Evolutionary conservation across 2,329 filamentous ascomycete genomes (phyloP).

Genomic region (Lecanosticta acicola): DNA sequence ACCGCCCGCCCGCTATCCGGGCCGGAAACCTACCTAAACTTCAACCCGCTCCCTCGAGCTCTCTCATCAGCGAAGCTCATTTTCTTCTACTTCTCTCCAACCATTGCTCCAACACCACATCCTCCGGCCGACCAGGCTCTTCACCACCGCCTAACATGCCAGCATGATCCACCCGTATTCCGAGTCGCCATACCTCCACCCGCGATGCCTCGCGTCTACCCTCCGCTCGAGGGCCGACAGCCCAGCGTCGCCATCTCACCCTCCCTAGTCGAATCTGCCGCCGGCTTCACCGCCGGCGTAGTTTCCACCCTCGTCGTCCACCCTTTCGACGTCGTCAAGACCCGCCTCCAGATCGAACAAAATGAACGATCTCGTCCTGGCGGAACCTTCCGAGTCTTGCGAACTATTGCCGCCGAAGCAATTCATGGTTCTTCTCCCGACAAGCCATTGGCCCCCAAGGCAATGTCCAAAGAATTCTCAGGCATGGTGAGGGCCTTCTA

Average conservation of each 20-base stretch:
- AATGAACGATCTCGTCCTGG: constrained; percentile 20
- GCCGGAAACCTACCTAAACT: too few species aligned
- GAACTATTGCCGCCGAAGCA: constrained; percentile 26
- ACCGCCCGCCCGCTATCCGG: too few species aligned
- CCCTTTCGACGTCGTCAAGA: constrained; percentile 94
- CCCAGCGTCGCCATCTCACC: constrained; percentile 58
- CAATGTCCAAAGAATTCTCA: constrained; percentile 7
- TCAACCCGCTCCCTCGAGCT: too few species aligned
- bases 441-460: constrained; percentile 2
- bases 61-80: too few species aligned
- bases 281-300: constrained; percentile 83
- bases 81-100: neutral
- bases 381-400: constrained; percentile 25
- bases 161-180: constrained; percentile 1
- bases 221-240: constrained; percentile 41
- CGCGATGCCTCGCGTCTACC: constrained; percentile 46
- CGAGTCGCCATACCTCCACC: neutral
- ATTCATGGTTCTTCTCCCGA: constrained; percentile 11
- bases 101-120: neutral
- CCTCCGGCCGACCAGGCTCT: neutral
- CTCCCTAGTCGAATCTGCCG: constrained; percentile 77
- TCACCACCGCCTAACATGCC: neutral
- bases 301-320: constrained; percentile 82
- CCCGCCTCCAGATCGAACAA: constrained; percentile 64
- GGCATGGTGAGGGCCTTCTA: constrained; percentile 59